phyloP scores from a whole-genome alignment of 2,329 filamentous ascomycete genomes.

The Verticillium klebahnii region DNA sequence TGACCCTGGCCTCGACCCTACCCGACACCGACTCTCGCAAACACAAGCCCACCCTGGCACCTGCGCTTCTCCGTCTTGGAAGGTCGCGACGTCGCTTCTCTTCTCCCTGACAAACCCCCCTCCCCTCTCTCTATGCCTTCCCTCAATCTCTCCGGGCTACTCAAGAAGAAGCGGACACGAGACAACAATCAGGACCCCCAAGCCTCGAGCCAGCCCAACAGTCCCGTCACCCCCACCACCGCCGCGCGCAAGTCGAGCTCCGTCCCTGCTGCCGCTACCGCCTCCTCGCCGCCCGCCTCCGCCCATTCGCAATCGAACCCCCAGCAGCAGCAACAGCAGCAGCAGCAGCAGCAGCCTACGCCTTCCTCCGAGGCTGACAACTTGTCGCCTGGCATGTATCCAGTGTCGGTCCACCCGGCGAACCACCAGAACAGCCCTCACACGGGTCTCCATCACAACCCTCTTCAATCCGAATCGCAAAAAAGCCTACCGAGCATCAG shows the following conservation, averaged over 20 bases:
- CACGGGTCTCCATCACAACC: constrained; percentile 25
- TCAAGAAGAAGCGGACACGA: constrained; percentile 99
- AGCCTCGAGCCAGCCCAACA: constrained; percentile 58
- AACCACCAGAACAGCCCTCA: constrained; percentile 17
- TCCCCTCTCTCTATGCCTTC: constrained; percentile 67
- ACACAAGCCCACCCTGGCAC: neutral
- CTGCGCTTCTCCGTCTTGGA: neutral
- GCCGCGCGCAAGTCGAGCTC: constrained; percentile 18
- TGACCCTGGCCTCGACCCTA: neutral
- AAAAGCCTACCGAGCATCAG: constrained; percentile 78
- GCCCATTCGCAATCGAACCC: constrained; percentile 21
- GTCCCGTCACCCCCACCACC: constrained; percentile 56
- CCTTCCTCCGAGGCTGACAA: constrained; percentile 15
- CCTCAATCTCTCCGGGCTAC: constrained; percentile 63
- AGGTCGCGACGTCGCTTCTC: neutral
- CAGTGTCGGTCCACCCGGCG: constrained; percentile 20
- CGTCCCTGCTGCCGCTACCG: constrained; percentile 4
- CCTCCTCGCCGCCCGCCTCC: constrained; percentile 7
- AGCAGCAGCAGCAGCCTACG: constrained; percentile 20
- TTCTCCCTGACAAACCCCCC: constrained; percentile 20
- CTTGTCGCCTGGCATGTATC: constrained; percentile 25
- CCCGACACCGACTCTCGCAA: neutral
- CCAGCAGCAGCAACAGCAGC: constrained; percentile 16
- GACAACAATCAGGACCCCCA: constrained; percentile 72
- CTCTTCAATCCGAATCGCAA: constrained; percentile 33